Base-by-base conservation (phyloP, 2,329 filamentous ascomycete species). In the Fusarium brachygibbosum region DNA sequence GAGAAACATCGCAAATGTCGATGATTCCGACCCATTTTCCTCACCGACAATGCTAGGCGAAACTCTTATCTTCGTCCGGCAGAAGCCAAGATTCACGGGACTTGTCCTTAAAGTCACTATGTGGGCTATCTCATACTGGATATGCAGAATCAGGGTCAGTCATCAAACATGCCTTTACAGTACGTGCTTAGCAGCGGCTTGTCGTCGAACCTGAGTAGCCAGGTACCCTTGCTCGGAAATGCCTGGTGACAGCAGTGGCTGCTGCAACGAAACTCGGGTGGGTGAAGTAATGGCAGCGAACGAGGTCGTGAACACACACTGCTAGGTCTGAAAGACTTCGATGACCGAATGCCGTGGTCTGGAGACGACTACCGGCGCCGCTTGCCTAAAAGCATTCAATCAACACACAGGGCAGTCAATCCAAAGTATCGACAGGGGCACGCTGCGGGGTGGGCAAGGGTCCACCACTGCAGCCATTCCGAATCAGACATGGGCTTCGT, bases 381-480 rank as follows among this genome's bases (percentile, higher is more conserved):
- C 49, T 56, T 56, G 37, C 23, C 48, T 50, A 32, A 46, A 54
- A 67, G 57, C 46, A 54, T 35, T 68, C 52, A 50, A 50, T 62
- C 53, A 44, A 44, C 50, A 53, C 50, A 53, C 57, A 49, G 46
- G 48, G 32, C 62, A 63, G 58, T 55, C 55, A 58, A 57, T 55
- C 57, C 53, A 48, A 63, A 45, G 59, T 59, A 63, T 63, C 56
- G 55, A 68, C 71, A 67, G 64, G 69, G 69, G 60, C 51, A 58
- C 53, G 48, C 69, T 74, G 71, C 64, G 63, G 72, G 68, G 68
- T 69, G 57, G 61, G 45, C 66, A 69, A 45, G 68, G 54, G 54
- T 66, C 51, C 34, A 45, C 44, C 60, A 66, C 62, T 56, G 61
- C 60, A 70, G 37, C 60, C 28, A 59, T 69, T 67, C 68, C 63